phyloP scores from a whole-genome alignment of 2,329 filamentous ascomycete species.

The Grosmannia clavigera region DNA sequence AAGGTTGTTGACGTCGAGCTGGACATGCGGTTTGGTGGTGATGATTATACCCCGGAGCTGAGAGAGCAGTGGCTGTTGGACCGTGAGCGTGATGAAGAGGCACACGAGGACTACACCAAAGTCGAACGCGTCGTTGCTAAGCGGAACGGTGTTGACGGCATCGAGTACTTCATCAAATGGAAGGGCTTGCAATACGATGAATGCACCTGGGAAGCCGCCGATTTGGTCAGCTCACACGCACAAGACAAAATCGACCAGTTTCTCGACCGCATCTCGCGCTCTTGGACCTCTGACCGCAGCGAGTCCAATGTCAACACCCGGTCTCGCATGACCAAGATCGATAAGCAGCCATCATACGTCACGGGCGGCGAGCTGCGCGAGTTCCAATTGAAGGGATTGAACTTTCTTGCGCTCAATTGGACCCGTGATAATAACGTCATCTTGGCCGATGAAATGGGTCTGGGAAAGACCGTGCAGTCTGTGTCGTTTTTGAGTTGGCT shows the following conservation, averaged over 20 bases:
- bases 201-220: constrained; percentile 82
- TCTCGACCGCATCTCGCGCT: constrained; percentile 68
- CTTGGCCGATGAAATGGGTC: constrained; percentile 94
- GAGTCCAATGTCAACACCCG: constrained; percentile 68
- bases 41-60: constrained; percentile 70
- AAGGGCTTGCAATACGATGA: constrained; percentile 86
- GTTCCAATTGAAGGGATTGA: constrained; percentile 88
- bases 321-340: constrained; percentile 58
- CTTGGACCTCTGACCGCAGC: constrained; percentile 66
- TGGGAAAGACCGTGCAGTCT: constrained; percentile 96
- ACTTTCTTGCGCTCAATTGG: constrained; percentile 96
- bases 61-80: constrained; percentile 93
- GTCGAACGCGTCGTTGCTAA: constrained; percentile 87
- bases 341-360: constrained; percentile 76
- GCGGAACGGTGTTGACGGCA: constrained; percentile 65
- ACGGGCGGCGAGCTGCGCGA: constrained; percentile 73
- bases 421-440: constrained; percentile 89
- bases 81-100: constrained; percentile 79
- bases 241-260: constrained; percentile 88
- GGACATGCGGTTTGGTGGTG: constrained; percentile 58
- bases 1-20: constrained; percentile 73
- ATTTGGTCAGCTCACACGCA: constrained; percentile 57
- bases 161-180: constrained; percentile 95
- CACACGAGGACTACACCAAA: constrained; percentile 77
- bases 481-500: constrained; percentile 97